phyloP scores from a whole-genome alignment of 805 yeast species.

The Candida chauliodis region DNA sequence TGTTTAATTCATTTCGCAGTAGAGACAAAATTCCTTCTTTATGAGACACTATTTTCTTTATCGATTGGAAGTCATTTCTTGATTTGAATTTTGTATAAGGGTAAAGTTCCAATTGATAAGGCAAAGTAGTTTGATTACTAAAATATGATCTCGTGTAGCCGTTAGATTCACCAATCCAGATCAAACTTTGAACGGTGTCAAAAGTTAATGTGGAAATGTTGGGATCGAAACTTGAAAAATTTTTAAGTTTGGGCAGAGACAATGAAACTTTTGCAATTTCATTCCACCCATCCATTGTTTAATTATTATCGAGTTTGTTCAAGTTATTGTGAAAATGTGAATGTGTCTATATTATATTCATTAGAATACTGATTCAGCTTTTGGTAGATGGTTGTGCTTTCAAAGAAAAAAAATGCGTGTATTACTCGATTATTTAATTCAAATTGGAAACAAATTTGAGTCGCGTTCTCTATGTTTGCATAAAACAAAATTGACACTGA shows the following conservation, averaged over 20 bases:
- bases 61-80: conserved; percentile 15
- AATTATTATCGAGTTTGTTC: too few relatives aligned
- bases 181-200: conserved; percentile 68
- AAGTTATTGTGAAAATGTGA: too few relatives aligned
- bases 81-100: conserved; percentile 38
- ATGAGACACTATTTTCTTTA: conserved; percentile 28
- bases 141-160: conserved; percentile 43
- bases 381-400: too few relatives aligned
- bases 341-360: too few relatives aligned
- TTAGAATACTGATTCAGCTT: too few relatives aligned
- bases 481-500: too few relatives aligned
- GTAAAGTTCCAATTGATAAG: conserved; percentile 21
- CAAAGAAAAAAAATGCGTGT: too few relatives aligned
- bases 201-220: conserved; percentile 39
- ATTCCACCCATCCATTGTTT: conserved; percentile 48
- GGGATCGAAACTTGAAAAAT: not conserved
- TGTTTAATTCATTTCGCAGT: conserved; percentile 26
- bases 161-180: conserved; percentile 80
- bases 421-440: too few relatives aligned
- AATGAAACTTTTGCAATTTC: conserved; percentile 30
- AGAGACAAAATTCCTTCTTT: conserved; percentile 33
- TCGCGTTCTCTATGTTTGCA: too few relatives aligned
- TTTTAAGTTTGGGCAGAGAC: not conserved
- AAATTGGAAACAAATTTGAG: too few relatives aligned
- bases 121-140: conserved; percentile 11